Conservation (phyloP, 2,329 filamentous ascomycete genomes). For the Massarina eburnea region DNA sequence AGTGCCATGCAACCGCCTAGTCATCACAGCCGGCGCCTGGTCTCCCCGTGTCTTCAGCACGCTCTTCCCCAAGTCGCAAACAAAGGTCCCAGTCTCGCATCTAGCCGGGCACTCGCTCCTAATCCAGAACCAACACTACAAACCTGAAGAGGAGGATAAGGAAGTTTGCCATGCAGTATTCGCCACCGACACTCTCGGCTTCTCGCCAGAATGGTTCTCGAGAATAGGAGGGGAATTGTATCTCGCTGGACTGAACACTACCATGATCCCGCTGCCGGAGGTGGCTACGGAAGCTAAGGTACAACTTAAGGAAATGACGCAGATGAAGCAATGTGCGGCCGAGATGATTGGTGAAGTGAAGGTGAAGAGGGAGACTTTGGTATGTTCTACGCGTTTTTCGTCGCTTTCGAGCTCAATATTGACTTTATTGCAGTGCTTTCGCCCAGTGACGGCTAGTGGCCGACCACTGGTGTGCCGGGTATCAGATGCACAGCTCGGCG, state of each 20-base stretch:
- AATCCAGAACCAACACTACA: conserved; percentile 61
- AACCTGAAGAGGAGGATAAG: conserved; percentile 44
- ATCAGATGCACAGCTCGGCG: conserved; percentile 55
- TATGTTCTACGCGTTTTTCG: conserved; percentile 16
- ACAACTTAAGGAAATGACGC: conserved; percentile 51
- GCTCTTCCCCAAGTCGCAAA: conserved; percentile 62
- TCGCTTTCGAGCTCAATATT: conserved; percentile 1
- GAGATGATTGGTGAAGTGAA: conserved; percentile 60
- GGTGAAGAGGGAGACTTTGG: conserved; percentile 63
- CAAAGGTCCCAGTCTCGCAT: conserved; percentile 59
- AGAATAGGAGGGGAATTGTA: conserved; percentile 69
- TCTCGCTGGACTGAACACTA: conserved; percentile 70
- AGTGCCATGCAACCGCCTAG: conserved; percentile 65
- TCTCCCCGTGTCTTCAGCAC: conserved; percentile 64
- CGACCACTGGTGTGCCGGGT: conserved; percentile 64
- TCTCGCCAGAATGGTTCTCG: conserved; percentile 72
- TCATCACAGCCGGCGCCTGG: conserved; percentile 73
- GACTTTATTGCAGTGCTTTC: conserved; percentile 59
- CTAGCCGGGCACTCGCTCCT: conserved; percentile 74
- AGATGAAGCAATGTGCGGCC: conserved; percentile 53
- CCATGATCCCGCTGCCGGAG: conserved; percentile 61
- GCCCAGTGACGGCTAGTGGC: conserved; percentile 67
- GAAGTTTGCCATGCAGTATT: conserved; percentile 69
- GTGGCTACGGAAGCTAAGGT: conserved; percentile 54
- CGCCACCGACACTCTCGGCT: conserved; percentile 58